These are phyloP conservation scores for Quercus gilva DNA, from an alignment of 306 rosid species.

Conservation along the genomic window DNA sequence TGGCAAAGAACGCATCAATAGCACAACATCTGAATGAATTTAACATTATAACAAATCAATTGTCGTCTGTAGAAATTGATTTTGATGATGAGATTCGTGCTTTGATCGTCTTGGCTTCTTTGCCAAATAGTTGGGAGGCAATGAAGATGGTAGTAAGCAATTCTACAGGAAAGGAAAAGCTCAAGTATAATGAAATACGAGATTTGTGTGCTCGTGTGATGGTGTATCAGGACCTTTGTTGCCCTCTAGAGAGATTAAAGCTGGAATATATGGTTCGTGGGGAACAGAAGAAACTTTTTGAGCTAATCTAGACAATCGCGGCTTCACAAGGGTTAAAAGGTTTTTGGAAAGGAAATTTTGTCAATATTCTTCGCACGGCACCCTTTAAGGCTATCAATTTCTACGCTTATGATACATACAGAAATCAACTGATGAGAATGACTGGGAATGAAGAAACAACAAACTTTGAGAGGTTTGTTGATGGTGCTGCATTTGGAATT, in stretches of 20 bases:
- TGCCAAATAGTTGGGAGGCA: no score
- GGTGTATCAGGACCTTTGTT: conserved; percentile 71
- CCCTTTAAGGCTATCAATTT: conserved; percentile 94
- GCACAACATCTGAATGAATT: no score
- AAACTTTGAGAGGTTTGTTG: conserved; percentile 90
- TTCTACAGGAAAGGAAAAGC: no score
- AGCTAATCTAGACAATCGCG: conserved; percentile 63
- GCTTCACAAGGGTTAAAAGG: conserved; percentile 85
- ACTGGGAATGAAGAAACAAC: conserved; percentile 78
- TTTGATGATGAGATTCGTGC: no score
- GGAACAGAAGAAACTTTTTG: conserved; percentile 63
- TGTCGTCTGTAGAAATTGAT: no score
- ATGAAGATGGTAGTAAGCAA: no score
- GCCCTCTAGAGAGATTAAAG: conserved; percentile 97
- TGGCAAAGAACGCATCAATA: no score
- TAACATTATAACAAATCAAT: no score
- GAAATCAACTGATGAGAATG: conserved; percentile 70
- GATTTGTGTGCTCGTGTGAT: not conserved
- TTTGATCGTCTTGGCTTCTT: no score
- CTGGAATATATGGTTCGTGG: conserved; percentile 92
- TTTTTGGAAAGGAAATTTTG: conserved; percentile 94
- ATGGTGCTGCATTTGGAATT: conserved; percentile 95
- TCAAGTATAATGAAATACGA: no score
- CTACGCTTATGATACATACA: conserved; percentile 86
- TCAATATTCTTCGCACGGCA: conserved; percentile 90